phyloP scores from a whole-genome alignment of 257 asterid species.

The Cordia subcordata region DNA sequence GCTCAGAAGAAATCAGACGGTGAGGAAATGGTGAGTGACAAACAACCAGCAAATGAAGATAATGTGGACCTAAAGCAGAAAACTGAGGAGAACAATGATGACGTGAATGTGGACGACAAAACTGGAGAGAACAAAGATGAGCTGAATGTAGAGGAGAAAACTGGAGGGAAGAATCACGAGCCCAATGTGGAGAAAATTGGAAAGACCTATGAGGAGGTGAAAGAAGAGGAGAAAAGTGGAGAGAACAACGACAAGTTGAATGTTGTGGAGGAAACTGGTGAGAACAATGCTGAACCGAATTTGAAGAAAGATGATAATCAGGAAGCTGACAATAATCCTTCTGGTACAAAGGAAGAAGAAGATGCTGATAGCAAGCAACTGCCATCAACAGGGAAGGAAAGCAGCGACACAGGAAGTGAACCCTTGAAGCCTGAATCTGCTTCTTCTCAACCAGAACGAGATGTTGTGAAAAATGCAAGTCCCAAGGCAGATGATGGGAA shows the following conservation, averaged over 20 bases:
- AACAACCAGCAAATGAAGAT: constrained; percentile 8
- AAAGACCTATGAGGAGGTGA: background rate
- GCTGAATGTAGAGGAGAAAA: no score
- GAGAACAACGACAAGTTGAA: background rate
- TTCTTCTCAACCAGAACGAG: background rate
- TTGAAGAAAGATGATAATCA: constrained; percentile 1
- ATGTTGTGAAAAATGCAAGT: constrained; percentile 2
- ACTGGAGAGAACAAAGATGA: no score
- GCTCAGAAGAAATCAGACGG: constrained; percentile 18
- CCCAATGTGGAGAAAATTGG: background rate
- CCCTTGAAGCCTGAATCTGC: background rate
- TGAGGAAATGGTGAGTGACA: background rate
- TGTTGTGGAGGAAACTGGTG: background rate
- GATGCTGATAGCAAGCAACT: background rate
- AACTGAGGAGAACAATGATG: background rate
- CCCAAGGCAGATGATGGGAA: constrained; percentile 9
- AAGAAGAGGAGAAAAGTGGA: no score
- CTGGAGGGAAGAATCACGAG: background rate
- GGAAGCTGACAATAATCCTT: background rate
- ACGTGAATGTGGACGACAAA: no score
- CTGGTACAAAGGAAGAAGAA: constrained; percentile 6
- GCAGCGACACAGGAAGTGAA: constrained; percentile 1
- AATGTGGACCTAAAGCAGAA: background rate
- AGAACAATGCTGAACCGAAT: background rate
- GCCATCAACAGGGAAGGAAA: background rate